Evolutionary conservation across 345 rosid genomes (phyloP), one percentile per base, ranked within the genome.

Genomic region (Citrus trifoliata): DNA sequence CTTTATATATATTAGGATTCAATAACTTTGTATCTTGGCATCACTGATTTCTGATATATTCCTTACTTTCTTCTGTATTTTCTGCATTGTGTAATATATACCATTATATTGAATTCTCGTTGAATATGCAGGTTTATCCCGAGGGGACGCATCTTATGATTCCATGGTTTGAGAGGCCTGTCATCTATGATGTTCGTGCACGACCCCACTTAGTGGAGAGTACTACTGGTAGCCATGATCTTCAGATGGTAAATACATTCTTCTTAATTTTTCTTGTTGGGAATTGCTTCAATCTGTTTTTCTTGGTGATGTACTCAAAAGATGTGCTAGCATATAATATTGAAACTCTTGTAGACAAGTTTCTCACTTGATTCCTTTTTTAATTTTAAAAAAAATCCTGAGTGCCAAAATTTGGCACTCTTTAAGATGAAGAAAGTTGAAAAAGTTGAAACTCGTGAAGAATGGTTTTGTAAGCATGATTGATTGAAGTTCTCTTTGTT

Each of bases 121-220:
- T 73, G 12, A 48, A 27, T 56, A n/a, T 81, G 85, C 83, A 95
- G 99, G 97, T 93, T 28, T 95, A 92, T 80, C 94, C 95, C 33
- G 99, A 95, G 80, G 99, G 99, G n/a, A 95, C 99, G 2, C 98
- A 95, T 83, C 80, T 95, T 42, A 93, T 92, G 90, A 7, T 93
- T 79, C 99, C 97, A 24, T 95, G 96, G 97, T 87, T 95, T 80
- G 98, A 95, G 82, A 88, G 97, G 84, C 96, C 98, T 35, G 76
- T 91, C 64, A 95, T 96, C 81, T 96, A 94, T 68, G 99, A 96
- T 82, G 94, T 95, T 19, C 94, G 98, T 77, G 98, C 99, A 38
- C 89, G 97, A 80, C 97, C 99, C 74, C 89, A 94, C 69, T 82
- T 89, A 18, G 96, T 94, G 1, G 97, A 96, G 88, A 94, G 98